Base-by-base conservation (phyloP, 139 green algal species). In the Nannochloris sp. region DNA sequence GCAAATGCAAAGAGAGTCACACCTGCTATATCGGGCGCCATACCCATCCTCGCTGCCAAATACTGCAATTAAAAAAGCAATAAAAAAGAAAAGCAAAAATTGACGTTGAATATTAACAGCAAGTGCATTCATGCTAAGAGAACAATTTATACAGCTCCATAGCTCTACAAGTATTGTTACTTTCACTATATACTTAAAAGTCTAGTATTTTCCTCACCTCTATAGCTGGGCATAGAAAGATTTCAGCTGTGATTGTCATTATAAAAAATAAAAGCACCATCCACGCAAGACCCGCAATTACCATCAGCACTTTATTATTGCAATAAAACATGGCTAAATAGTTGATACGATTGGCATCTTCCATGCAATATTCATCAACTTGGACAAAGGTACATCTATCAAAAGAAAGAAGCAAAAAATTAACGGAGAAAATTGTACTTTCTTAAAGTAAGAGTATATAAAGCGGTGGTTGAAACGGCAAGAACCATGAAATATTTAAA, bases 1-100 rank as follows among this genome's bases (percentile, higher is more conserved):
- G 72, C 75, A 74, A 82, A 82, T 31, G 75, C 70, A 39, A 82
- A 75, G 4, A 82, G 61, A 4, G 75, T 82, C 19, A 82, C 72
- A 3, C 75, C 75, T 2, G 75, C 72, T 23, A 82, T 67, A 29
- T 74, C 73, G 14, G 75, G 75, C 5, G 75, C 39, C 47, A 82
- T 42, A 29, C 70, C 27, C 66, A 82, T 42, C 46, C 33, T 42
- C 4, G 45, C 14, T 1, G 73, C 67, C 4, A 82, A 67, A 36
- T 38, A 76, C 72, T 79, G 72, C 67, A 63, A 9, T 8, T 33
- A 10, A 24, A 12, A 54, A 35, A 12, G 24, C 13, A 35, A 5
- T 7, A 44, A 33, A 44, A 37, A 33, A 60, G 33, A 44, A 15
- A 14, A 10, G 23, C 3, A 35, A 47, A 23, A 27, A 10, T n/a